phyloP scores from a whole-genome alignment of 495 filamentous ascomycete species.

The Daldinia decipiens region DNA sequence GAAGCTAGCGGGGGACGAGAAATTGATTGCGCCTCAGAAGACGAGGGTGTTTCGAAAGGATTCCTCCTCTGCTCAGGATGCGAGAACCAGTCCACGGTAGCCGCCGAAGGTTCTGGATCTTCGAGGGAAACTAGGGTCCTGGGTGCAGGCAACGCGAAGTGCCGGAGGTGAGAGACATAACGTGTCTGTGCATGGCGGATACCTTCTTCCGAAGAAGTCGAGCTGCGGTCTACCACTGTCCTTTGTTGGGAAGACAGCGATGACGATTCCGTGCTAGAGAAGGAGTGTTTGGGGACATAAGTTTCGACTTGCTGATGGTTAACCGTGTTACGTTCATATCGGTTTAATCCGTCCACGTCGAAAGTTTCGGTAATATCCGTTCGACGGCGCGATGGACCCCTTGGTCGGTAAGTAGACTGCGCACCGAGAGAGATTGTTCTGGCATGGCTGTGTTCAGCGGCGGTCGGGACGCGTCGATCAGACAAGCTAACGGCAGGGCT shows the following conservation, averaged over 20 bases:
- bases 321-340: slow-evolving; percentile 16
- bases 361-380: slow-evolving; percentile 22
- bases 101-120: slow-evolving; percentile 7
- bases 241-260: slow-evolving; percentile 40
- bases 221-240: slow-evolving; percentile 40
- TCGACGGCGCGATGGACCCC: slow-evolving; percentile 29
- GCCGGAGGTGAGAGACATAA: slow-evolving; percentile 38
- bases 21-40: slow-evolving; percentile 14
- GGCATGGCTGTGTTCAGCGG: slow-evolving; percentile 18
- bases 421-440: slow-evolving; percentile 29
- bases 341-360: slow-evolving; percentile 19
- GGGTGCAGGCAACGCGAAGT: slow-evolving; percentile 22
- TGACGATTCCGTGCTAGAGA: slow-evolving; percentile 39
- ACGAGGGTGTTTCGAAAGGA: slow-evolving; percentile 34
- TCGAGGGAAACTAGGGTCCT: slow-evolving; percentile 24
- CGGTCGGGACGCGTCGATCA: slow-evolving; percentile 35
- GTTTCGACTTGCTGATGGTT: slow-evolving; percentile 40
- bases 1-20: slow-evolving; percentile 41
- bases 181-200: slow-evolving; percentile 25
- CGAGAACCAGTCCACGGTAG: slow-evolving; percentile 23
- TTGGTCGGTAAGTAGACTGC: slow-evolving; percentile 40
- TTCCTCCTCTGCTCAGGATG: slow-evolving; percentile 36
- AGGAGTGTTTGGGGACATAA: slow-evolving; percentile 45
- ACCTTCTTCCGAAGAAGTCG: slow-evolving; percentile 47
- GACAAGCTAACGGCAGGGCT: slow-evolving; percentile 42